phyloP scores from a whole-genome alignment of 768 basidiomycete genomes.

The Clitopilus passeckerianus region DNA sequence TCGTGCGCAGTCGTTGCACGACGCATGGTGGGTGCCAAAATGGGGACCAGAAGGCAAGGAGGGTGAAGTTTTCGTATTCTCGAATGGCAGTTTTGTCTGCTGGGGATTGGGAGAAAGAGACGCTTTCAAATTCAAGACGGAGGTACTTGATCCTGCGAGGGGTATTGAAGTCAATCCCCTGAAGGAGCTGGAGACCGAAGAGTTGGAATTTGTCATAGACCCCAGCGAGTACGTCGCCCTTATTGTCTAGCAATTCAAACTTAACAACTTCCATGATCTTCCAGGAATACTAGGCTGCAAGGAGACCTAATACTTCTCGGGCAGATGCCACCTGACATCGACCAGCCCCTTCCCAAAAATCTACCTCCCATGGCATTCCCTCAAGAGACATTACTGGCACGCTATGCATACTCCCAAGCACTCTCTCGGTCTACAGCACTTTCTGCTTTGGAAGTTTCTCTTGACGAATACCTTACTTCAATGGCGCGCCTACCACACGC shows the following conservation, averaged over 20 bases:
- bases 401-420: slow-evolving; percentile 90
- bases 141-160: slow-evolving; percentile 50
- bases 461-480: slow-evolving; percentile 80
- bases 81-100: slow-evolving; percentile 84
- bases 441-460: slow-evolving; percentile 78
- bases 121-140: slow-evolving; percentile 59
- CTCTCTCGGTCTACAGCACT: slow-evolving; percentile 86
- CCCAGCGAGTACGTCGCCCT: slow-evolving; percentile 70
- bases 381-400: slow-evolving; percentile 69
- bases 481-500: slow-evolving; percentile 77
- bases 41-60: slow-evolving; percentile 53
- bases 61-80: slow-evolving; percentile 87
- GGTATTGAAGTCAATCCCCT: slow-evolving; percentile 63
- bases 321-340: slow-evolving; percentile 52
- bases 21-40: slow-evolving; percentile 75
- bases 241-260: background rate
- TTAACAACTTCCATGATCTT: background rate
- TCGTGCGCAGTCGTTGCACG: slow-evolving; percentile 58
- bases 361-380: slow-evolving; percentile 57
- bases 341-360: slow-evolving; percentile 36
- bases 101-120: slow-evolving; percentile 84
- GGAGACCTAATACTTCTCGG: slow-evolving; percentile 92
- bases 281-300: slow-evolving; percentile 79
- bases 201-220: slow-evolving; percentile 90
- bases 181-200: slow-evolving; percentile 75